Evolutionary conservation across 2,329 filamentous ascomycete species (phyloP), one percentile per base, ranked within the genome.

Genomic region (Penicillium occitanis): DNA sequence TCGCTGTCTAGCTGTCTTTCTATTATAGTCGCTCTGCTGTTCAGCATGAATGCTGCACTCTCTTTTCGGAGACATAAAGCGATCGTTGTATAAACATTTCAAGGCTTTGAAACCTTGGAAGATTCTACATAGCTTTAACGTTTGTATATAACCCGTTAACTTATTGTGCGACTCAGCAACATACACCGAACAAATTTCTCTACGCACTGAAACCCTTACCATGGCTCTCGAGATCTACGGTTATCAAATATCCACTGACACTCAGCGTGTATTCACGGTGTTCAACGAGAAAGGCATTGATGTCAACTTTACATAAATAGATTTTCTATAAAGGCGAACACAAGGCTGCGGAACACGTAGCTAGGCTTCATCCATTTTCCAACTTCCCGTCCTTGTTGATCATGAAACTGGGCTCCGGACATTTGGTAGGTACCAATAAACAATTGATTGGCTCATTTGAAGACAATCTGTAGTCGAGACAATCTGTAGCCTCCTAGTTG

Each of bases 351-450:
- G 14, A 37, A 14, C 22, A 25, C 57, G 57, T 60, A 19, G 37
- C 22, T 22, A 60, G 22, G 19, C 35, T 46, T 22, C 57, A 60
- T n/a, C 57, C 37, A 46, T 60, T 33, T 11, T 37, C 33, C 57
- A 60, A 8, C 22, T 60, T 22, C 57, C 57, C 8, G 57, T 60
- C 30, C 57, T 60, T 37, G 57, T 40, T n/a, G 57, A 60, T 37
- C 30, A 60, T 17, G 57, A 37, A 46, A 19, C 7, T 11, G n/a
- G 44, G 22, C 17, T 46, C 44, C 44, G n/a, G 17, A 46, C 11
- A 7, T 46, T 19, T 7, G 44, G 44, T 46, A 22, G 44, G 44
- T n/a, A 40, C 37, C 3, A 13, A 13, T 40, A 13, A 14, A 14
- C 37, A 46, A 11, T 11, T 19, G 14, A 46, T 19, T 19, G 6